Percentiles rank a stretch among this genome's conserved stretches.
phyloP scores from a whole-genome alignment of 2,329 filamentous ascomycete genomes.

The Fusarium chaquense region DNA sequence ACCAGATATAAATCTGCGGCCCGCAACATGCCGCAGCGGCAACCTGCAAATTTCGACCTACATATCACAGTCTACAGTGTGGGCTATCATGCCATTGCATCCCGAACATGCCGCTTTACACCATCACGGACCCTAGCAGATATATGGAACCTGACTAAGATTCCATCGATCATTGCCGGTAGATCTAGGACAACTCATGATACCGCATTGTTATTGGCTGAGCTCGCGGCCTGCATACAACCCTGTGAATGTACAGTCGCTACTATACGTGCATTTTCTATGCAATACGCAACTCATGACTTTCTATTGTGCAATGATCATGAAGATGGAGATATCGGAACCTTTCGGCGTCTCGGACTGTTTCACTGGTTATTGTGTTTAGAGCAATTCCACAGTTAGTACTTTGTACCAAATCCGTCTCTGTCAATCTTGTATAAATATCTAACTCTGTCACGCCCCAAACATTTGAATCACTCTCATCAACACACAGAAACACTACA shows the following conservation, averaged over 20 bases:
- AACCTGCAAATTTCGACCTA: not conserved
- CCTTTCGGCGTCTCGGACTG: constrained; percentile 13
- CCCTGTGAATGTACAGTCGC: not conserved
- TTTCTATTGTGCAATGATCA: constrained; percentile 12
- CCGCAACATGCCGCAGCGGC: constrained; percentile 28
- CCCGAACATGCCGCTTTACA: not conserved
- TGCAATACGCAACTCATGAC: not conserved
- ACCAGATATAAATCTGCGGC: constrained; percentile 11
- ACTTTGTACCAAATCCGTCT: not conserved
- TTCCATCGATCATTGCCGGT: not conserved
- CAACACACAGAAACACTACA: not conserved
- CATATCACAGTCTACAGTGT: not conserved
- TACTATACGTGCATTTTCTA: not conserved
- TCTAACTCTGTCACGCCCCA: not conserved
- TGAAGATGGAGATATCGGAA: constrained; percentile 16
- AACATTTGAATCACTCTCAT: not conserved
- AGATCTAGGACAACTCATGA: not conserved
- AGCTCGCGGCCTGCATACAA: no score
- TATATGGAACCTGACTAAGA: not conserved
- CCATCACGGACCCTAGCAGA: not conserved
- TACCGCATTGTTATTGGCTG: not conserved
- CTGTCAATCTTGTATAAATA: constrained; percentile 4
- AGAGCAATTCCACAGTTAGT: not conserved
- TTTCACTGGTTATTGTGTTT: not conserved
- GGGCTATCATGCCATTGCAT: constrained; percentile 22